Conservation (phyloP, 495 filamentous ascomycete genomes). For the Lentithecium fluviatile region DNA sequence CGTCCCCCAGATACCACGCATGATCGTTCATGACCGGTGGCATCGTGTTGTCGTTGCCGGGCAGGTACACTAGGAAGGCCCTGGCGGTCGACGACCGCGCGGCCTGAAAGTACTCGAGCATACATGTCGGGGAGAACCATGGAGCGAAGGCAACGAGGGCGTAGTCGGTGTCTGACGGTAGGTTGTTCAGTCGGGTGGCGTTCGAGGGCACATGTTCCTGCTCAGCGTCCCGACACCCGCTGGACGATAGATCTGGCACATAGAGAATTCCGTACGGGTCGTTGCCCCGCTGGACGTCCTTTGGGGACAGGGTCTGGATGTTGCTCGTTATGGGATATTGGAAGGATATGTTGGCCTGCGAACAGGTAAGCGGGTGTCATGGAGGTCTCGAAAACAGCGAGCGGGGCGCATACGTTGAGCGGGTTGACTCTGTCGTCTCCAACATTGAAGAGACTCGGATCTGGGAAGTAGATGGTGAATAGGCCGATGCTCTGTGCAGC, state of each 20-base stretch:
- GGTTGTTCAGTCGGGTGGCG: constrained; percentile 66
- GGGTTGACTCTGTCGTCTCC: constrained; percentile 26
- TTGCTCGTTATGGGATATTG: constrained; percentile 57
- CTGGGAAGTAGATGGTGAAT: constrained; percentile 39
- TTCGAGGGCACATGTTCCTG: constrained; percentile 64
- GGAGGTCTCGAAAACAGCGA: not conserved
- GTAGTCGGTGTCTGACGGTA: constrained; percentile 52
- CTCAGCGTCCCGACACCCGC: constrained; percentile 61
- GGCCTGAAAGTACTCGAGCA: constrained; percentile 63
- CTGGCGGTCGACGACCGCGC: constrained; percentile 56
- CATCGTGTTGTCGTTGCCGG: constrained; percentile 53
- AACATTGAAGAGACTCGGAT: constrained; percentile 33
- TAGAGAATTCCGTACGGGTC: constrained; percentile 74
- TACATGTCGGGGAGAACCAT: constrained; percentile 75
- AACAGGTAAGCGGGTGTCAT: not conserved
- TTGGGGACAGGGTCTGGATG: constrained; percentile 69
- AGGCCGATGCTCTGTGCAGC: constrained; percentile 35
- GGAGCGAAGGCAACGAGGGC: constrained; percentile 79
- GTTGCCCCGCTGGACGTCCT: constrained; percentile 51
- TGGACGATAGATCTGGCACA: constrained; percentile 64
- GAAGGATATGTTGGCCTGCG: constrained; percentile 64
- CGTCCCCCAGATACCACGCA: constrained; percentile 67
- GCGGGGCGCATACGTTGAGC: constrained; percentile 19
- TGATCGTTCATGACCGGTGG: constrained; percentile 61
- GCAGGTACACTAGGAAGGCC: constrained; percentile 75